phyloP scores from a whole-genome alignment of 805 yeast genomes.

The Pichia eremophila region DNA sequence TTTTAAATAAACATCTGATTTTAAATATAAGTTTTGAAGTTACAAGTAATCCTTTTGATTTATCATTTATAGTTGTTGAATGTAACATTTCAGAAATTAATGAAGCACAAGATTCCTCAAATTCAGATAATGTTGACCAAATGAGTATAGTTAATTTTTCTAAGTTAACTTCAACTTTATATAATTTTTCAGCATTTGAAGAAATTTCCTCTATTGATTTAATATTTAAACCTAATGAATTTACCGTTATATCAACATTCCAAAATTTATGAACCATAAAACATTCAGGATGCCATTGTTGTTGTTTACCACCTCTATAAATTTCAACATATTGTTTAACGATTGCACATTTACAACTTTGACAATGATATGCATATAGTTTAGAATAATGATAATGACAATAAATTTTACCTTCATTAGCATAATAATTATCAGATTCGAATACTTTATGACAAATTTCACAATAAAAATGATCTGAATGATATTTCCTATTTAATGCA shows the following conservation, averaged over 20 bases:
- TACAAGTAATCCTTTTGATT: constrained; percentile 53
- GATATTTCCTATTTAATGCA: constrained; percentile 85
- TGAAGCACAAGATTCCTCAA: constrained; percentile 84
- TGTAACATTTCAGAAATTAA: constrained; percentile 89
- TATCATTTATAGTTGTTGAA: constrained; percentile 66
- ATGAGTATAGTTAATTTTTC: constrained; percentile 50
- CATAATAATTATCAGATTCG: constrained; percentile 89
- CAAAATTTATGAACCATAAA: constrained; percentile 96
- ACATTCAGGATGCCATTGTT: constrained; percentile 99
- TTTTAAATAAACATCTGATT: constrained; percentile 67
- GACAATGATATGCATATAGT: constrained; percentile 77
- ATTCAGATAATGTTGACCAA: constrained; percentile 82
- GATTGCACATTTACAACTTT: constrained; percentile 87
- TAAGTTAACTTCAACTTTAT: constrained; percentile 53
- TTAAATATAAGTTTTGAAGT: constrained; percentile 66
- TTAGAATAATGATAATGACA: constrained; percentile 92
- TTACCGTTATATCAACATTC: constrained; percentile 73
- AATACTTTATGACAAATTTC: constrained; percentile 77
- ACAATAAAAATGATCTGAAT: constrained; percentile 92
- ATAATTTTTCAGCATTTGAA: constrained; percentile 38
- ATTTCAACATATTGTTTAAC: constrained; percentile 91
- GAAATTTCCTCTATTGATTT: constrained; percentile 25
- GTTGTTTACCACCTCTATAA: constrained; percentile 80
- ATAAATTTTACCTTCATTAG: constrained; percentile 70
- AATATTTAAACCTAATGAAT: constrained; percentile 37